Evolutionary conservation across 495 filamentous ascomycete species (phyloP), one percentile per base, ranked within the genome.

Genomic region (Platismatia glauca): DNA sequence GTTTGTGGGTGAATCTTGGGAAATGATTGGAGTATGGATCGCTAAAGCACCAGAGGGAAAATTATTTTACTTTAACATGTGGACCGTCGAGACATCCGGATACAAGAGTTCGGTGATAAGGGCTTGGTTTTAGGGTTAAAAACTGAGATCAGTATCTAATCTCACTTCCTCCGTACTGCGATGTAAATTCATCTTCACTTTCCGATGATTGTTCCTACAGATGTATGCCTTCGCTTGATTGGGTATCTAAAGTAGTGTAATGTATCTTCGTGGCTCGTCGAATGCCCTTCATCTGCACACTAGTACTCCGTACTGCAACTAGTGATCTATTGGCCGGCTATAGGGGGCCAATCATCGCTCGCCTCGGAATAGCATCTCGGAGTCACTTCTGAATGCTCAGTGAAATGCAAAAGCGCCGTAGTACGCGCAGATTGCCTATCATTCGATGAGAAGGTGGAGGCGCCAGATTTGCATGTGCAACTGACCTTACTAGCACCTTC

Each of bases 401-500:
- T 18, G 43, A 33, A 62, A 63, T 11, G 20, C n/a, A 20, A 63
- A 58, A 41, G 31, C 35, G 7, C 58, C 55, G 18, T 48, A 67
- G 38, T 62, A 57, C 7, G 52, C 48, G 22, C 37, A 57, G 16
- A 61, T 35, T 7, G 58, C 59, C 52, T 57, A 9, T 46, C 22
- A 15, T 41, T n/a, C 38, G 22, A 12, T 60, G 24, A 50, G 15
- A 7, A 38, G 33, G 6, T 33, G 20, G 9, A 55, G 0, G 13
- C 0, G 20, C 31, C 29, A 33, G 52, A 46, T 3, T 1, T 20
- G 20, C 7, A n/a, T n/a, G 18, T 35, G 43, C 50, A 31, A 38
- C 12, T 31, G 63, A 77, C 89, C 76, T 97, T 98, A 72, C 94
- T 96, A 5, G 89, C 88, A 12, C 90, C 89, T 60, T 89, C 79